Percentiles rank a stretch among this genome's conserved stretches.
phyloP scores from a whole-genome alignment of 2,329 filamentous ascomycete species.

The Sporothrix pallida region DNA sequence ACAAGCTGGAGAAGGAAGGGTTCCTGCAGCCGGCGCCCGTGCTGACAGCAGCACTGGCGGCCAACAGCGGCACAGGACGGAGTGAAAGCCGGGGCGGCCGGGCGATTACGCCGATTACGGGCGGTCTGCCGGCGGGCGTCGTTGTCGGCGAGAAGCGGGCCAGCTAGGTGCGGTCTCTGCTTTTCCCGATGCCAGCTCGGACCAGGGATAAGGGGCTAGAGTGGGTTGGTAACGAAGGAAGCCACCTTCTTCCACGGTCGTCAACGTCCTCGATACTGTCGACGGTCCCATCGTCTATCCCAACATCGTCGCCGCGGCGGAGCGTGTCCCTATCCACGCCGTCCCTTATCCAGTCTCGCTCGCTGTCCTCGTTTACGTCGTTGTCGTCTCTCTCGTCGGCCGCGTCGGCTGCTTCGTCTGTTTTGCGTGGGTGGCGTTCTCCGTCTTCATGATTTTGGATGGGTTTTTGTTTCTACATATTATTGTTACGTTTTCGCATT shows the following conservation, averaged over 20 bases:
- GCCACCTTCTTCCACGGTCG: neutral
- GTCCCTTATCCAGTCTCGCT: neutral
- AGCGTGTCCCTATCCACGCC: neutral
- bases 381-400: neutral
- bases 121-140: neutral
- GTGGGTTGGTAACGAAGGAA: neutral
- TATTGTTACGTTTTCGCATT: neutral
- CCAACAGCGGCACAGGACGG: neutral
- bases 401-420: slow-evolving; percentile 21
- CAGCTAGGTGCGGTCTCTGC: slow-evolving; percentile 48
- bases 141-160: slow-evolving; percentile 51
- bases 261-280: neutral
- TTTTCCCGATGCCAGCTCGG: neutral
- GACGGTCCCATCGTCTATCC: neutral
- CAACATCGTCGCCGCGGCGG: neutral
- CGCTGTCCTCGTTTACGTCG: slow-evolving; percentile 11
- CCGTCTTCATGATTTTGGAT: neutral
- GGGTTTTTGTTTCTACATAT: neutral
- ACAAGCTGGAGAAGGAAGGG: slow-evolving; percentile 54
- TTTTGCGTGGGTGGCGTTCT: slow-evolving; percentile 23
- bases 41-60: slow-evolving; percentile 35
- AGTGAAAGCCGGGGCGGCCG: neutral
- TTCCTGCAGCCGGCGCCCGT: slow-evolving; percentile 43
- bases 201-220: neutral
- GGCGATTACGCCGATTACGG: slow-evolving; percentile 23